Conservation (phyloP, 306 rosid genomes). For the Purshia tridentata region DNA sequence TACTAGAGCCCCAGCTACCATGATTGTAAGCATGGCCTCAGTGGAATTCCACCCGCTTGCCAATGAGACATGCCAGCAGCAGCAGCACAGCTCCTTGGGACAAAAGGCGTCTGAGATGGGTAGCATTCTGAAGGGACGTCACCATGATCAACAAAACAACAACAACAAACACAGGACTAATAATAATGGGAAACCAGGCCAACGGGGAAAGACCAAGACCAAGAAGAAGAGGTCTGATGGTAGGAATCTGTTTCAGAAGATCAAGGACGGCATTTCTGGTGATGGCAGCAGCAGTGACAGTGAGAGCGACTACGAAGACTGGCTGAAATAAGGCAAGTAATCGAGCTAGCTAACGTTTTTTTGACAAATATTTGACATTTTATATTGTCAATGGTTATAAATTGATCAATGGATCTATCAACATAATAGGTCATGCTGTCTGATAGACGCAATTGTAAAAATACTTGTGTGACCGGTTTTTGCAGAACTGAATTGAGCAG, state of each 20-base stretch:
- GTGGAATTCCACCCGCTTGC: conserved; percentile 23
- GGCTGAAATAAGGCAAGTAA: conserved; percentile 13
- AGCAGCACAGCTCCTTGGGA: conserved; percentile 30
- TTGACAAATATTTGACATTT: no score
- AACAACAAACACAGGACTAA: not conserved
- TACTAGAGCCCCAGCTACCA: no score
- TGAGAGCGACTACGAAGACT: conserved; percentile 19
- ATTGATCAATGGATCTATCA: no score
- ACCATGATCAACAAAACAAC: conserved; percentile 24
- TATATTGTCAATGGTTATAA: no score
- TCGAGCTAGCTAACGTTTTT: no score
- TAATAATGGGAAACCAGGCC: not conserved
- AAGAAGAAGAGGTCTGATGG: not conserved
- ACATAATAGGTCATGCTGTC: not conserved
- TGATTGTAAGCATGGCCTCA: conserved; percentile 25
- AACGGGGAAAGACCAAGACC: not conserved
- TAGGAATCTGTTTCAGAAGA: conserved; percentile 15
- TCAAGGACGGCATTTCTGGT: conserved; percentile 19
- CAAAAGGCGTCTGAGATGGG: conserved; percentile 33
- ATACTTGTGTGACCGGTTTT: not conserved
- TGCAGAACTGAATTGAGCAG: conserved; percentile 13
- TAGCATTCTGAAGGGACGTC: conserved; percentile 30
- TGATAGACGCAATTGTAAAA: not conserved
- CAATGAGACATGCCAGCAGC: conserved; percentile 12
- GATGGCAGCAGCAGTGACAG: conserved; percentile 8